These are phyloP conservation scores for Hansenula lynferdii DNA, from an alignment of 1,139 yeast genomes.

Conservation along the genomic window DNA sequence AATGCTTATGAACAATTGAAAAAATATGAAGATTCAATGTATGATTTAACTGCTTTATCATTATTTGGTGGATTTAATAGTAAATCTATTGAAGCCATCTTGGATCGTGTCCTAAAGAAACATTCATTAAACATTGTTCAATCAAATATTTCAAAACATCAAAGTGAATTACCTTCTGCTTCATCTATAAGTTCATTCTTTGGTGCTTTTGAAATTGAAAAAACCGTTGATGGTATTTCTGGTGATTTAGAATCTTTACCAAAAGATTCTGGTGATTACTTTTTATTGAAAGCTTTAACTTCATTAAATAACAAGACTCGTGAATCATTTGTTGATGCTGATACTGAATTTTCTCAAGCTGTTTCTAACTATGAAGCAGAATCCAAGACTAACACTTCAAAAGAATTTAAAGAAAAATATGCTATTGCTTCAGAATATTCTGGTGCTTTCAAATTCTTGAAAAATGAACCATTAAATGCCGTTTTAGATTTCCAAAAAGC, in stretches of 20 bases:
- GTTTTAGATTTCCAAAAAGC: constrained; percentile 37
- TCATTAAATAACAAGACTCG: constrained; percentile 58
- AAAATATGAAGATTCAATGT: constrained; percentile 78
- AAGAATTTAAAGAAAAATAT: constrained; percentile 33
- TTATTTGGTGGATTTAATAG: constrained; percentile 76
- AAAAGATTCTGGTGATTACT: constrained; percentile 52
- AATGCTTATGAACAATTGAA: constrained; percentile 83
- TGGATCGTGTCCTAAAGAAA: constrained; percentile 83
- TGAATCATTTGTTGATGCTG: constrained; percentile 75
- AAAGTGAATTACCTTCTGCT: constrained; percentile 72
- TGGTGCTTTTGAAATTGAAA: constrained; percentile 45
- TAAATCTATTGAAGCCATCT: constrained; percentile 69
- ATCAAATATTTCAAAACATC: constrained; percentile 47
- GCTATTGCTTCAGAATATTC: constrained; percentile 80
- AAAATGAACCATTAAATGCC: constrained; percentile 54
- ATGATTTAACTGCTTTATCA: constrained; percentile 84
- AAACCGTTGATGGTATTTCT: constrained; percentile 36
- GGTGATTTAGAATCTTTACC: constrained; percentile 41
- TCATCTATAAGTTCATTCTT: constrained; percentile 83
- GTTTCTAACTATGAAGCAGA: constrained; percentile 42
- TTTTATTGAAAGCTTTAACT: constrained; percentile 63
- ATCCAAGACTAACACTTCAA: constrained; percentile 31
- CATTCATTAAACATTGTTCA: constrained; percentile 67
- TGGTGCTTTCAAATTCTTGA: constrained; percentile 81
- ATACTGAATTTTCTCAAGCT: constrained; percentile 63